Conservation (phyloP, 169 alveolate genomes). For the Neospora caninum region DNA sequence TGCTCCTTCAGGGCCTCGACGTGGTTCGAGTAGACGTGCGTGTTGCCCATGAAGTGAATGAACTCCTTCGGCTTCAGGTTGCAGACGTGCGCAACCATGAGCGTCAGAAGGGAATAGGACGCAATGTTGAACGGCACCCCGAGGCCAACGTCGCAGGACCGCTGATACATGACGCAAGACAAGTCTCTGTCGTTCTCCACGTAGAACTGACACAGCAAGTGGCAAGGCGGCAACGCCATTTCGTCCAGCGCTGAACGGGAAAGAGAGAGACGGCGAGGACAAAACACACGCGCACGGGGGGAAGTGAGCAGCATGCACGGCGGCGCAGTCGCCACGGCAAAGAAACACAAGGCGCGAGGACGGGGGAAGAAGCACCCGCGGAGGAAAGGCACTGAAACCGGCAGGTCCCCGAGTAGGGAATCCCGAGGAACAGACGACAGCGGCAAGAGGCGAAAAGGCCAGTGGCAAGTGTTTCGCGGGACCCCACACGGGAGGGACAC, state of each 20-base stretch:
- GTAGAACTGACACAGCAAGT: slow-evolving; percentile 94
- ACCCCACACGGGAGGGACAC: no score
- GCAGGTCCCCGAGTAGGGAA: no score
- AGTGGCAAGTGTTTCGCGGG: no score
- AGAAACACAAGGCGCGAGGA: not conserved
- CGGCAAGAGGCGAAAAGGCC: no score
- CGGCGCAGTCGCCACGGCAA: not conserved
- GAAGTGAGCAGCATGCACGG: not conserved
- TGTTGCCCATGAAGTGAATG: slow-evolving; percentile 95
- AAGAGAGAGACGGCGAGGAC: not conserved
- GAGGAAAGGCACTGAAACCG: not conserved
- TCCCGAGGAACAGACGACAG: no score
- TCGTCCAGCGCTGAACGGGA: slow-evolving; percentile 56
- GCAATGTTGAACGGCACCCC: slow-evolving; percentile 99
- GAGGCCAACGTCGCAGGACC: slow-evolving; percentile 97
- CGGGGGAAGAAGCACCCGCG: not conserved
- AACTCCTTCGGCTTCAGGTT: slow-evolving; percentile 92
- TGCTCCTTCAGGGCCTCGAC: slow-evolving; percentile 92
- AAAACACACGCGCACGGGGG: not conserved
- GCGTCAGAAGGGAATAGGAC: slow-evolving; percentile 94
- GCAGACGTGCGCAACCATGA: slow-evolving; percentile 95
- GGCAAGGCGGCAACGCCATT: slow-evolving; percentile 99
- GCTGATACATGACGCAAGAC: slow-evolving; percentile 95
- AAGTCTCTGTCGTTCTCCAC: slow-evolving; percentile 90
- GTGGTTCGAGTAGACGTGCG: slow-evolving; percentile 96